Conservation (phyloP, 768 basidiomycete species). For the Trichaptum fuscoviolaceum region DNA sequence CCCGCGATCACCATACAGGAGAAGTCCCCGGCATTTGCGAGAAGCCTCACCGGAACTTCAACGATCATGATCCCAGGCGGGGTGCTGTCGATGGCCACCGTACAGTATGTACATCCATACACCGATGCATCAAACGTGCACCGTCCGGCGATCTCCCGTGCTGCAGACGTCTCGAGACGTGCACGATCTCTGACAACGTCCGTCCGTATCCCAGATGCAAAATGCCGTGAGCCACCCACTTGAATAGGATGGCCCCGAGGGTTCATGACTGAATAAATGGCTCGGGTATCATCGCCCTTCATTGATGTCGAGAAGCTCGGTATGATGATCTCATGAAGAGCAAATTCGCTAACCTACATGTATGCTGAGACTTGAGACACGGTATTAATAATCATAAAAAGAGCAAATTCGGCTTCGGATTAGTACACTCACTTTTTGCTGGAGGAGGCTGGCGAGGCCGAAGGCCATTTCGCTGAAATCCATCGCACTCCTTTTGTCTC, state of each 20-base stretch:
- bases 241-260: conserved; percentile 26
- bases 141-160: conserved; percentile 3
- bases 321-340: conserved; percentile 34
- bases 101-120: too few relatives aligned
- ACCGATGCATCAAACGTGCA: conserved; percentile 5
- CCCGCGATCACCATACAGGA: conserved; percentile 27
- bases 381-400: too few relatives aligned
- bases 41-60: conserved; percentile 23
- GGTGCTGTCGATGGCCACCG: conserved; percentile 5
- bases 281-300: conserved; percentile 29
- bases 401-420: too few relatives aligned
- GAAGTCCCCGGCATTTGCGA: conserved; percentile 20
- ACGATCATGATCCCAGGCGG: conserved; percentile 26
- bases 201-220: conserved; percentile 26
- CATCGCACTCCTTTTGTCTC: conserved; percentile 27
- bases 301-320: conserved; percentile 43
- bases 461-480: conserved; percentile 28
- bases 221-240: conserved; percentile 39
- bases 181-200: conserved; percentile 24
- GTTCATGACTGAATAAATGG: conserved; percentile 31
- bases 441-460: conserved; percentile 1
- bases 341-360: conserved; percentile 13
- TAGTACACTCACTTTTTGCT: conserved; percentile 8
- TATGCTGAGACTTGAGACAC: too few relatives aligned
- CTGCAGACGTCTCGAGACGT: too few relatives aligned